phyloP scores from a whole-genome alignment of 2,329 filamentous ascomycete species.

The Botryotinia calthae region DNA sequence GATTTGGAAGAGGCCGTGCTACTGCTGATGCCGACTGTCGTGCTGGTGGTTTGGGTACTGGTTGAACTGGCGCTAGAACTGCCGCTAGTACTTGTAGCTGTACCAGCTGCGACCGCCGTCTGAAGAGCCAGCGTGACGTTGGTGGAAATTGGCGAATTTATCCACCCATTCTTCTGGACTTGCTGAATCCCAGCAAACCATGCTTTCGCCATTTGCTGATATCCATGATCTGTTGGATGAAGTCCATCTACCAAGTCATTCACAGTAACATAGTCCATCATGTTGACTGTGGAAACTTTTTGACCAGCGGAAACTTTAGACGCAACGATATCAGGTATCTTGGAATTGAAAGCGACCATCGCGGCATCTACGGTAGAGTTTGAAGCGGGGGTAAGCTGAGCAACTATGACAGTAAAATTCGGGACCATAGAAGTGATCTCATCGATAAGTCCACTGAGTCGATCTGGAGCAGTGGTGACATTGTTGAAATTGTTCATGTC shows the following conservation, averaged over 20 bases:
- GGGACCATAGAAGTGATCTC: slow-evolving; percentile 36
- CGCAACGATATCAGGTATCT: slow-evolving; percentile 25
- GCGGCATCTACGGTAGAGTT: neutral
- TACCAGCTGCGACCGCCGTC: neutral
- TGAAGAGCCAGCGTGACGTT: neutral
- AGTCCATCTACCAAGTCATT: slow-evolving; percentile 24
- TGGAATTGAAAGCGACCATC: slow-evolving; percentile 24
- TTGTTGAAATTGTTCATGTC: slow-evolving; percentile 35
- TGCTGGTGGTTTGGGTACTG: neutral
- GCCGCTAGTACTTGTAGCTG: neutral
- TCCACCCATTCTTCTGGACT: slow-evolving; percentile 14
- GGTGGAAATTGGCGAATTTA: neutral
- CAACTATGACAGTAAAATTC: slow-evolving; percentile 41
- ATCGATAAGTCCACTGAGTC: slow-evolving; percentile 40
- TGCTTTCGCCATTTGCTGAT: slow-evolving; percentile 25
- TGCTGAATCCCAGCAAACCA: slow-evolving; percentile 24
- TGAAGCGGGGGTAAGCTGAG: slow-evolving; percentile 37
- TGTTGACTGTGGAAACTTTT: slow-evolving; percentile 22
- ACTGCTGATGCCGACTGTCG: neutral
- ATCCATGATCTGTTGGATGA: slow-evolving; percentile 30
- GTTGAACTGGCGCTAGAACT: neutral
- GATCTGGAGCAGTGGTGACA: slow-evolving; percentile 36
- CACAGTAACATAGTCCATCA: slow-evolving; percentile 22
- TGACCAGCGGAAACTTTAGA: slow-evolving; percentile 14
- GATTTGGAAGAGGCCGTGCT: neutral